Conservation (phyloP, 257 asterid genomes). For the Solanum paucissectum region DNA sequence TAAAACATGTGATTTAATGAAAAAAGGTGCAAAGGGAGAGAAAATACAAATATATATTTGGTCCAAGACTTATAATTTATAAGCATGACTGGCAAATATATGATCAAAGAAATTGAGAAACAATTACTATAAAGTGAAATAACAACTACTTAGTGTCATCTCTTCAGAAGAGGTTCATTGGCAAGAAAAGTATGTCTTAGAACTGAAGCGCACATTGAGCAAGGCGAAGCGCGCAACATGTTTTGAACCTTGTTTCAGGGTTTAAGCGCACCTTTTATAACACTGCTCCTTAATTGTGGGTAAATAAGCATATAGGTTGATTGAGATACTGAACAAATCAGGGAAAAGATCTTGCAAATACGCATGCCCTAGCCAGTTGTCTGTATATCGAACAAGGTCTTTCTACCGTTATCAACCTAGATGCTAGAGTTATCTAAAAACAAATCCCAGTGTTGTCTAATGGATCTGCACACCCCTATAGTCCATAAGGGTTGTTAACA, state of each 20-base stretch:
- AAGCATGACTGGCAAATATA: too few relatives aligned
- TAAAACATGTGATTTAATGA: not conserved
- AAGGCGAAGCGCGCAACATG: not conserved
- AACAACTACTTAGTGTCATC: not conserved
- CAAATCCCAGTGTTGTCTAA: not conserved
- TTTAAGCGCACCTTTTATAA: not conserved
- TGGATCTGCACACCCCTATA: not conserved
- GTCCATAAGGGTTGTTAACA: not conserved
- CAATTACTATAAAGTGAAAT: not conserved
- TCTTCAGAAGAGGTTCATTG: not conserved
- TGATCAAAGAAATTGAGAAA: not conserved
- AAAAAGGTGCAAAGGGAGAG: not conserved
- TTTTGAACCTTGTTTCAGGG: not conserved
- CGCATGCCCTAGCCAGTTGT: not conserved
- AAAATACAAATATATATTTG: not conserved
- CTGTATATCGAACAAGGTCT: not conserved
- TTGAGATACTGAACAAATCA: not conserved
- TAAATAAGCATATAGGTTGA: not conserved
- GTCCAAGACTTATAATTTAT: not conserved
- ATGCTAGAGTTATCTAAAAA: not conserved
- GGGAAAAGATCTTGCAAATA: not conserved
- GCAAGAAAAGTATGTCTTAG: not conserved
- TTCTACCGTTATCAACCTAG: not conserved
- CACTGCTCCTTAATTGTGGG: not conserved
- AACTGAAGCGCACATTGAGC: not conserved